A percentile compares a stretch with the other conserved stretches of the same genome.
Evolutionary conservation across 441 rosid species (phyloP).

Genomic region (Croton setiger): DNA sequence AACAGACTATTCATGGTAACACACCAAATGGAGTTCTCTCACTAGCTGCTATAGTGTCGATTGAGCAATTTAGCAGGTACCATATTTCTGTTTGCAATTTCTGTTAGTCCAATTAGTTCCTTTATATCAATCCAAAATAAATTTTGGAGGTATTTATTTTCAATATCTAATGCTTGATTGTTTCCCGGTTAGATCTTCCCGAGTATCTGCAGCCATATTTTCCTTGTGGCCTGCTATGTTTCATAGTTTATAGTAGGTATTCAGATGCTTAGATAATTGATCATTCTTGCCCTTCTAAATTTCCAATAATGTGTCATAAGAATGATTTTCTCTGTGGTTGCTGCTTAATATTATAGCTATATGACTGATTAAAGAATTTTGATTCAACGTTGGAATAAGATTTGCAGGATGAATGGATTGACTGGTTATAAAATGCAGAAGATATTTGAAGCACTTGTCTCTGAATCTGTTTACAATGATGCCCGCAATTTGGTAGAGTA

Average conservation of each 20-base stretch:
- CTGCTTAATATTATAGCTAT: constrained; percentile 7
- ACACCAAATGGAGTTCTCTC: constrained; percentile 70
- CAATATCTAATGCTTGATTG: background rate
- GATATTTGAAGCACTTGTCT: constrained; percentile 80
- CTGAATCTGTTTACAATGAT: constrained; percentile 51
- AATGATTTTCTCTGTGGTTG: constrained; percentile 2
- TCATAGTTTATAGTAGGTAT: background rate
- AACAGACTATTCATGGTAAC: constrained; percentile 58
- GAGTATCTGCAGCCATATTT: background rate
- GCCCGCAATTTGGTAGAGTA: constrained; percentile 85
- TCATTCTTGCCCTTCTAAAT: background rate
- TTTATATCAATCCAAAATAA: background rate
- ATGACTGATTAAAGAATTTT: constrained; percentile 31
- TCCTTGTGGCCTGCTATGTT: background rate
- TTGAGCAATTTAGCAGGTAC: constrained; percentile 98
- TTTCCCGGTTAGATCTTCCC: background rate
- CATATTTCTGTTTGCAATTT: constrained; percentile 5
- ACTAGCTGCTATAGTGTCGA: constrained; percentile 69
- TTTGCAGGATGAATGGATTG: constrained; percentile 93
- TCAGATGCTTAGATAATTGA: background rate
- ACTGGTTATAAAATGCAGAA: constrained; percentile 81
- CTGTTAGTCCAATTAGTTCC: background rate
- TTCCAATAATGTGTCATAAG: constrained; percentile 1
- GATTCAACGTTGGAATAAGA: constrained; percentile 39
- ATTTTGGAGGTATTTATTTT: background rate